These are phyloP conservation scores for Pythium pyrilobum DNA, from an alignment of 352 stramenopile species.

Conservation along the genomic window DNA sequence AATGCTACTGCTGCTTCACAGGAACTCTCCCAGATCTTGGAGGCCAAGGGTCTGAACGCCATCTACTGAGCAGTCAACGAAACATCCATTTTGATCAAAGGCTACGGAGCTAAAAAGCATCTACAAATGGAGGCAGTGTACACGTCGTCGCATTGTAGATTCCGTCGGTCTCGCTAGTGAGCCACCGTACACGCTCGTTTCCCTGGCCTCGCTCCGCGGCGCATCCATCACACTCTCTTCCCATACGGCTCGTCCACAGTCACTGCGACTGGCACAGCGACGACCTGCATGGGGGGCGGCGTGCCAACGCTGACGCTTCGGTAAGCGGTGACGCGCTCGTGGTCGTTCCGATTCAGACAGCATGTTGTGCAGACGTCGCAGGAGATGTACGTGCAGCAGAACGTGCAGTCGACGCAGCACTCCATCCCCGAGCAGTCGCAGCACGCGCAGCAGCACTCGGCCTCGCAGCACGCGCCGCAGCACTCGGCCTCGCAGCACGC, in stretches of 20 bases:
- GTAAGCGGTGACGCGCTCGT: background rate
- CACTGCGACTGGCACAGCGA: conserved; percentile 1
- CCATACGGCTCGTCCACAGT: background rate
- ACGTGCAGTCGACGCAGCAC: background rate
- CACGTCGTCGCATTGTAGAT: too few relatives aligned
- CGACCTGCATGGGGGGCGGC: background rate
- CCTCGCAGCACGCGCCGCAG: background rate
- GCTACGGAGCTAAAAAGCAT: background rate
- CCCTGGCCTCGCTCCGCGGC: background rate
- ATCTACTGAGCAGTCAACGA: conserved; percentile 16
- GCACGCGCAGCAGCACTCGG: background rate
- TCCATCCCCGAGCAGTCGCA: background rate
- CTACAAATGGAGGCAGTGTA: too few relatives aligned
- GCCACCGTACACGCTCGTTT: too few relatives aligned
- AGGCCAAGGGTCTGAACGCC: conserved; percentile 14
- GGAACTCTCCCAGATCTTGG: conserved; percentile 18
- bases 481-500: conserved; percentile 1
- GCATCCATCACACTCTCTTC: background rate
- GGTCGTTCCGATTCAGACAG: background rate
- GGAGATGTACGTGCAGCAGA: conserved; percentile 4
- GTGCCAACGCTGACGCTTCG: background rate
- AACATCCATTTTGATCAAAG: too few relatives aligned
- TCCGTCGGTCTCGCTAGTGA: too few relatives aligned
- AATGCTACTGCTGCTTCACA: too few relatives aligned
- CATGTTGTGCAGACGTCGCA: conserved; percentile 4